A percentile compares a stretch with the other conserved stretches of the same genome.
Evolutionary conservation across 805 yeast genomes (phyloP).

Genomic region (Ascoidea rubescens): DNA sequence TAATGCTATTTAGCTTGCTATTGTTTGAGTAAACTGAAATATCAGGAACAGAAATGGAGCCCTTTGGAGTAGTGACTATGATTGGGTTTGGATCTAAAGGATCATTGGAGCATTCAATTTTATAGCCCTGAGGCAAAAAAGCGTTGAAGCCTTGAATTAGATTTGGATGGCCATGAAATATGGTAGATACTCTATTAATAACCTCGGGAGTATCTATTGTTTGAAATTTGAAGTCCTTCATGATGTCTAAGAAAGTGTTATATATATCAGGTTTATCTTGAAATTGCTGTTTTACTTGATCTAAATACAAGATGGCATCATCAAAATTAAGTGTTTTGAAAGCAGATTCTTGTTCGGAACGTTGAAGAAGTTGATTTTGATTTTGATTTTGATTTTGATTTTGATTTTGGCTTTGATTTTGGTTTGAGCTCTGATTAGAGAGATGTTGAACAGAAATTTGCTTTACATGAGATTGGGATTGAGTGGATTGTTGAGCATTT

Average conservation of each 20-base stretch:
- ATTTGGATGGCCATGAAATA: slow-evolving; percentile 87
- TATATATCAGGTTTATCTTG: slow-evolving; percentile 88
- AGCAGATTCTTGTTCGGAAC: background rate
- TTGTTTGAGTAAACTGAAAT: background rate
- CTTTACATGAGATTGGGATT: no score
- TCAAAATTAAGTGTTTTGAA: slow-evolving; percentile 75
- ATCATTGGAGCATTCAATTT: slow-evolving; percentile 81
- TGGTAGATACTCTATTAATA: slow-evolving; percentile 81
- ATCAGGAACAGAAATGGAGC: slow-evolving; percentile 34
- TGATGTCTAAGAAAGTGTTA: slow-evolving; percentile 89
- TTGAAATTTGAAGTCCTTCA: slow-evolving; percentile 97
- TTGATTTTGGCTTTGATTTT: background rate
- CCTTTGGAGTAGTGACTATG: slow-evolving; percentile 90
- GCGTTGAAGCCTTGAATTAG: slow-evolving; percentile 96
- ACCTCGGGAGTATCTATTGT: slow-evolving; percentile 97
- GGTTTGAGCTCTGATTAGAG: background rate
- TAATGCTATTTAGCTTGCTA: background rate
- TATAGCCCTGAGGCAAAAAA: slow-evolving; percentile 91
- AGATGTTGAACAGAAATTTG: no score
- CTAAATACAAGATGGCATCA: slow-evolving; percentile 90
- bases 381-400: background rate
- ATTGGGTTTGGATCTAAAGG: slow-evolving; percentile 88
- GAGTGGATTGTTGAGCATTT: no score
- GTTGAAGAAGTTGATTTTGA: background rate
- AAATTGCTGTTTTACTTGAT: slow-evolving; percentile 90